Percentiles rank a stretch among this genome's conserved stretches.
These are phyloP conservation scores for Capronia americana DNA, from an alignment of 2,329 filamentous ascomycete genomes.

Conservation along the genomic window DNA sequence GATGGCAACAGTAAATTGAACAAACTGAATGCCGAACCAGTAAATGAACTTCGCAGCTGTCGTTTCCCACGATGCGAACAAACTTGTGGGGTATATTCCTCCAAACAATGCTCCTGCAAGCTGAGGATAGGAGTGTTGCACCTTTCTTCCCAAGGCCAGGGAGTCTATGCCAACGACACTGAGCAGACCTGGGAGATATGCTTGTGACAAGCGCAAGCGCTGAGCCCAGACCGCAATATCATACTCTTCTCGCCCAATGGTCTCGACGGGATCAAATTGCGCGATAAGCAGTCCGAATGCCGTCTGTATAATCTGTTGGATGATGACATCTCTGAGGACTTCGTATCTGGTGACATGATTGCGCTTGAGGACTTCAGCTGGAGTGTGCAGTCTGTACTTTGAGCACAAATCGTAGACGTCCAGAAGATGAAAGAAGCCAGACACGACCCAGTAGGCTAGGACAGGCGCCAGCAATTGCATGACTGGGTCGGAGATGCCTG, in stretches of 20 bases:
- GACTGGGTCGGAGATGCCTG: constrained; percentile 81
- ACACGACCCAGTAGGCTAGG: constrained; percentile 85
- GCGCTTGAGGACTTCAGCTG: constrained; percentile 83
- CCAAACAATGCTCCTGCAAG: constrained; percentile 78
- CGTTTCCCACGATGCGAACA: constrained; percentile 86
- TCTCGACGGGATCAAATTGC: constrained; percentile 74
- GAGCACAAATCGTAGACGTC: constrained; percentile 86
- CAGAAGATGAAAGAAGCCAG: constrained; percentile 83
- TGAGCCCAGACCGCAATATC: constrained; percentile 90
- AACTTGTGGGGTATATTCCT: constrained; percentile 75
- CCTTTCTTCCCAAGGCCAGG: constrained; percentile 73
- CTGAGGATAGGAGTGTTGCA: constrained; percentile 73
- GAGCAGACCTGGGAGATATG: constrained; percentile 75
- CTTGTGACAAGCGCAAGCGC: constrained; percentile 78
- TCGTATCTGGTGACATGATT: constrained; percentile 86
- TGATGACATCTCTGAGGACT: constrained; percentile 85
- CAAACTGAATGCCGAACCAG: constrained; percentile 73
- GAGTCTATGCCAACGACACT: constrained; percentile 78
- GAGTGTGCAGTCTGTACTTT: constrained; percentile 92
- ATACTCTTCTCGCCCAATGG: constrained; percentile 78
- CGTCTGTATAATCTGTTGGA: constrained; percentile 92
- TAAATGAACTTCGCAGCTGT: constrained; percentile 77
- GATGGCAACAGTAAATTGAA: constrained; percentile 79
- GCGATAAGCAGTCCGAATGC: constrained; percentile 71
- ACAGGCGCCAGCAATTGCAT: constrained; percentile 78